These are phyloP conservation scores for Candida oleophila DNA, from an alignment of 805 yeast genomes.

Conservation along the genomic window DNA sequence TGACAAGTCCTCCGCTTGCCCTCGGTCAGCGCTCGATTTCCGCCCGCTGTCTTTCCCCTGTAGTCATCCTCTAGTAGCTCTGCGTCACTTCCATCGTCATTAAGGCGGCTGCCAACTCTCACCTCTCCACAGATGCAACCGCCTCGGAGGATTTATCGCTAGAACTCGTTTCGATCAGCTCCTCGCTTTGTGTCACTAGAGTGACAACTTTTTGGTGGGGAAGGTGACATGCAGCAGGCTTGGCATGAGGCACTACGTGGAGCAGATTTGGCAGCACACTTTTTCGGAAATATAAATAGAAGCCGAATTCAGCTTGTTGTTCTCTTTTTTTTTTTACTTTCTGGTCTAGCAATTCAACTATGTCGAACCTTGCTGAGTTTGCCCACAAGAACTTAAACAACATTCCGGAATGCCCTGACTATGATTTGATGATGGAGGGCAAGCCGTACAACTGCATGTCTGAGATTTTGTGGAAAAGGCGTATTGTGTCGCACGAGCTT, in stretches of 20 bases:
- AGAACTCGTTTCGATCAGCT: no score
- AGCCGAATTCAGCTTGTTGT: no score
- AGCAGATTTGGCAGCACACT: not conserved
- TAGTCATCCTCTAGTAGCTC: no score
- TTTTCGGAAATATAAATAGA: not conserved
- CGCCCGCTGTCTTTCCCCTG: no score
- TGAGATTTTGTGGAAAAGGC: constrained; percentile 21
- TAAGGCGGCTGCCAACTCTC: no score
- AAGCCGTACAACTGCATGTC: constrained; percentile 42
- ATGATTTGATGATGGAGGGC: constrained; percentile 57
- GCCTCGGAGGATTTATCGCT: no score
- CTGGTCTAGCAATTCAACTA: not conserved
- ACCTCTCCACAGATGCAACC: no score
- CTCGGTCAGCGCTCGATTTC: no score
- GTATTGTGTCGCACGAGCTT: constrained; percentile 33
- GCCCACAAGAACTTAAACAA: constrained; percentile 32
- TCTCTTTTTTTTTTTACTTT: not conserved
- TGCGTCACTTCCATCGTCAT: no score
- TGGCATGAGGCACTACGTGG: not conserved
- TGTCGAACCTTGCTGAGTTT: constrained; percentile 28
- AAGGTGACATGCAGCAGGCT: not conserved
- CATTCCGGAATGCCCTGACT: constrained; percentile 41
- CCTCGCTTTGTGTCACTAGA: no score
- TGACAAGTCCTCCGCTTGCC: no score
- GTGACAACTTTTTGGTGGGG: no score